Conservation (phyloP, 805 yeast species). For the Suhomyces sp. region DNA sequence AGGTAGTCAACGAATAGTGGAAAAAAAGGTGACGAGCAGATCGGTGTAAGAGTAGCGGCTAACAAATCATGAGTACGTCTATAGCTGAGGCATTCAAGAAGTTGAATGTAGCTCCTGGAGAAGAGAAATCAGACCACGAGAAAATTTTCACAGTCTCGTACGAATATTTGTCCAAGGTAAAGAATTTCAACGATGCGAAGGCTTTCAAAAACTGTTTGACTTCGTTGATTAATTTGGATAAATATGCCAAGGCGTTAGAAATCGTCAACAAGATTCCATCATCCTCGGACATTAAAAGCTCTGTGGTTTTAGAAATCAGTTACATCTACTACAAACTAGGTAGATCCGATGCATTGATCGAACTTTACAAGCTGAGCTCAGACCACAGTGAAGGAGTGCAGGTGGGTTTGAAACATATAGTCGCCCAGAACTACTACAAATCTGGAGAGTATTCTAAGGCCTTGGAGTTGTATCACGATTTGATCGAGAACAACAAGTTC, state of each 20-base stretch:
- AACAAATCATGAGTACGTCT: slow-evolving; percentile 32
- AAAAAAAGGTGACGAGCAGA: neutral
- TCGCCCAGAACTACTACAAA: slow-evolving; percentile 55
- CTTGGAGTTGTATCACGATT: slow-evolving; percentile 42
- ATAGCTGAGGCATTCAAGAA: slow-evolving; percentile 41
- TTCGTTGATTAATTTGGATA: slow-evolving; percentile 59
- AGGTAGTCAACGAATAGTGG: neutral
- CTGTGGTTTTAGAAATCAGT: slow-evolving; percentile 49
- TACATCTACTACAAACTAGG: slow-evolving; percentile 62
- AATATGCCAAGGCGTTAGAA: slow-evolving; percentile 47
- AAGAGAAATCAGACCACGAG: slow-evolving; percentile 32
- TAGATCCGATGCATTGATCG: slow-evolving; percentile 26
- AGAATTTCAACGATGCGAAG: slow-evolving; percentile 32
- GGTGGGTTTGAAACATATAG: slow-evolving; percentile 44
- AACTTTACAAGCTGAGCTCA: slow-evolving; percentile 15
- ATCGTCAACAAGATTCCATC: slow-evolving; percentile 37
- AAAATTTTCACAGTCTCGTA: slow-evolving; percentile 38
- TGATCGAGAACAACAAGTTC: slow-evolving; percentile 33
- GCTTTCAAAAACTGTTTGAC: slow-evolving; percentile 47
- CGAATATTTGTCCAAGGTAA: slow-evolving; percentile 39
- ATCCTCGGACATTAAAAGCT: slow-evolving; percentile 23
- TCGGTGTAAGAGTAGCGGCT: neutral
- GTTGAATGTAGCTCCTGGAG: slow-evolving; percentile 30
- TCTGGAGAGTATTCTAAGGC: slow-evolving; percentile 45
- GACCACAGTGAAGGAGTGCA: slow-evolving; percentile 17